A percentile compares a stretch with the other conserved stretches of the same genome.
Conservation (phyloP, 257 asterid genomes). For the Ilex asprella region DNA sequence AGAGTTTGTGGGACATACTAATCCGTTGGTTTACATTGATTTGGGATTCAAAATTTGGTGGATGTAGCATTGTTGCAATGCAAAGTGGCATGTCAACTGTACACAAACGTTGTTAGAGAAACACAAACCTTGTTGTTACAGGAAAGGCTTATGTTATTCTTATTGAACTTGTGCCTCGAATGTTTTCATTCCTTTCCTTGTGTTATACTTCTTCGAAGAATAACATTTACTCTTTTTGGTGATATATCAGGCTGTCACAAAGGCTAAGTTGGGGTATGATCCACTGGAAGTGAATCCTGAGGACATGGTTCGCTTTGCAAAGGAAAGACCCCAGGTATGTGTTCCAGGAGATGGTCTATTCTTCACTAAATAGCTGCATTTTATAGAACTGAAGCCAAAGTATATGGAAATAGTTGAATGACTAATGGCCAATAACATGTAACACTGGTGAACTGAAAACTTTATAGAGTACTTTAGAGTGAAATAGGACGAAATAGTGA, state of each 20-base stretch:
- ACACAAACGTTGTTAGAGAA: too few species aligned
- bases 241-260: constrained; percentile 84
- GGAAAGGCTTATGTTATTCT: too few species aligned
- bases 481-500: too few species aligned
- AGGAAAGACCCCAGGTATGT: constrained; percentile 90
- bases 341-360: constrained; percentile 10
- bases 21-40: too few species aligned
- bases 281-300: constrained; percentile 98
- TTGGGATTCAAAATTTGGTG: too few species aligned
- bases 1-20: too few species aligned
- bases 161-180: background rate
- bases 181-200: constrained; percentile 8
- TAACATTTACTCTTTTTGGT: constrained; percentile 4
- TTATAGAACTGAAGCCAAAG: constrained; percentile 5
- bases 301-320: constrained; percentile 99
- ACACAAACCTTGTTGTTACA: too few species aligned
- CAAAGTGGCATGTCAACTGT: too few species aligned
- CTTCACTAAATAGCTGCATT: constrained; percentile 10
- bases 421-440: too few species aligned
- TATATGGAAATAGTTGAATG: too few species aligned
- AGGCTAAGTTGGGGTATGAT: constrained; percentile 94
- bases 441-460: background rate
- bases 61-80: too few species aligned
- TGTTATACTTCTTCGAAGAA: constrained; percentile 3
- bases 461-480: too few species aligned